A percentile compares a stretch with the other conserved stretches of the same genome.
Conservation (phyloP, 1,139 yeast genomes). For the Hansenula sp. region DNA sequence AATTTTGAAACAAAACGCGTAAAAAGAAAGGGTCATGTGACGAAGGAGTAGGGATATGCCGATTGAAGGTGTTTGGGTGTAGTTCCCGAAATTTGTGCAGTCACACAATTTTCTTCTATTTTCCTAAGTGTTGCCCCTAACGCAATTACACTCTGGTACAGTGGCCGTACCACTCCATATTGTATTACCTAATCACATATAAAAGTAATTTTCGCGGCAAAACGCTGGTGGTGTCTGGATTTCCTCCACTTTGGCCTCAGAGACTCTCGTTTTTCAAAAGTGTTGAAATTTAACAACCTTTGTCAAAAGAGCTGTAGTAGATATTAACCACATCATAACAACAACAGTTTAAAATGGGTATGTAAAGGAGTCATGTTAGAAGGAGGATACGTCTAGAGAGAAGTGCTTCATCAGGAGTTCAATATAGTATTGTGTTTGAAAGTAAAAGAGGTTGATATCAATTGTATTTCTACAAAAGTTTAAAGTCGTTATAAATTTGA, state of each 20-base stretch:
- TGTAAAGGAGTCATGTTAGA: background rate
- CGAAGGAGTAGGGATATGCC: no score
- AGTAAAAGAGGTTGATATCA: background rate
- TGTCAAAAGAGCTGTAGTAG: background rate
- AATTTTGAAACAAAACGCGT: background rate
- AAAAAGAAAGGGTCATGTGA: no score
- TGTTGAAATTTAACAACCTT: constrained; percentile 6
- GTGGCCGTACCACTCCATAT: no score
- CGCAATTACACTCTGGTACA: no score
- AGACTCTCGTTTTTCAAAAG: constrained; percentile 7
- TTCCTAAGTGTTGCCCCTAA: no score
- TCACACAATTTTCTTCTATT: no score
- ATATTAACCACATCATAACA: background rate
- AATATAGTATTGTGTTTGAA: no score
- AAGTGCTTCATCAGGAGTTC: background rate
- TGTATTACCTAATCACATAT: background rate
- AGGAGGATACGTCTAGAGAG: background rate
- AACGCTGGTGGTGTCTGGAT: constrained; percentile 6
- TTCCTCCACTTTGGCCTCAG: constrained; percentile 2
- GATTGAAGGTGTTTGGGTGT: no score
- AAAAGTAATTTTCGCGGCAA: background rate
- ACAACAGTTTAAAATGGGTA: constrained; percentile 3
- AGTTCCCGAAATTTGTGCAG: no score
- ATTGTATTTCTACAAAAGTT: no score
- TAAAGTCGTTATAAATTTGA: no score